Conservation (phyloP, 2,329 filamentous ascomycete species). For the Xylariomycetidae sp. region DNA sequence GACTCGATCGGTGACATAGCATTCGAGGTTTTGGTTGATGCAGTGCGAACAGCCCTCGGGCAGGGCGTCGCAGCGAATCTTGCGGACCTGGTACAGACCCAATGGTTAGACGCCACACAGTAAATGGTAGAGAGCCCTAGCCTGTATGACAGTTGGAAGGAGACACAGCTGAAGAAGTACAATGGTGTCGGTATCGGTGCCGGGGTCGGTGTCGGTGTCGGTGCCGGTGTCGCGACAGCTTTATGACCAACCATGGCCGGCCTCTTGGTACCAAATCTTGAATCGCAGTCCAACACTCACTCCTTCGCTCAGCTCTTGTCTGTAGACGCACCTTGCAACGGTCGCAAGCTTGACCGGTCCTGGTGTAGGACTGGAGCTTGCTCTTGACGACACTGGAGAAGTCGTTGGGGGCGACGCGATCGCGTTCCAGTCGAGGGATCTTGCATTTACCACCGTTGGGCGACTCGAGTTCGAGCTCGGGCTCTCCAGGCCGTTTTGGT, state of each 20-base stretch:
- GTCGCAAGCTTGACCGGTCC: conserved; percentile 83
- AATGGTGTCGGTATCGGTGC: too few relatives aligned
- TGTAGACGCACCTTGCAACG: conserved; percentile 77
- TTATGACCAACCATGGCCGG: too few relatives aligned
- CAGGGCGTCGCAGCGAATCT: conserved; percentile 81
- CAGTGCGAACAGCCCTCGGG: conserved; percentile 81
- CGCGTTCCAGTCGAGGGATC: conserved; percentile 44
- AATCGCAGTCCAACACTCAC: too few relatives aligned
- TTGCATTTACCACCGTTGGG: conserved; percentile 41
- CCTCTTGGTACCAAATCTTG: too few relatives aligned
- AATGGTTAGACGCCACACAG: too few relatives aligned
- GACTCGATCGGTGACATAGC: conserved; percentile 81
- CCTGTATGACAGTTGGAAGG: too few relatives aligned
- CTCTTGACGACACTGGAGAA: conserved; percentile 54
- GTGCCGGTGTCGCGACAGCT: too few relatives aligned
- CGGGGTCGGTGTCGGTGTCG: too few relatives aligned
- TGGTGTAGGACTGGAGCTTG: conserved; percentile 50
- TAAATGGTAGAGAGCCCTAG: too few relatives aligned
- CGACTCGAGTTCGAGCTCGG: conserved; percentile 26
- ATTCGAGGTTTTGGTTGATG: conserved; percentile 69
- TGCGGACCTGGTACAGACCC: conserved; percentile 56
- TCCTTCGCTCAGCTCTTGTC: too few relatives aligned
- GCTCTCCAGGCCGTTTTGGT: conserved; percentile 40
- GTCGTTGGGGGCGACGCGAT: conserved; percentile 35
- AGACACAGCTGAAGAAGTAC: too few relatives aligned